A percentile compares a stretch with the other conserved stretches of the same genome.
Evolutionary conservation across 495 filamentous ascomycete species (phyloP).

Genomic region (Aspergillus diversus): DNA sequence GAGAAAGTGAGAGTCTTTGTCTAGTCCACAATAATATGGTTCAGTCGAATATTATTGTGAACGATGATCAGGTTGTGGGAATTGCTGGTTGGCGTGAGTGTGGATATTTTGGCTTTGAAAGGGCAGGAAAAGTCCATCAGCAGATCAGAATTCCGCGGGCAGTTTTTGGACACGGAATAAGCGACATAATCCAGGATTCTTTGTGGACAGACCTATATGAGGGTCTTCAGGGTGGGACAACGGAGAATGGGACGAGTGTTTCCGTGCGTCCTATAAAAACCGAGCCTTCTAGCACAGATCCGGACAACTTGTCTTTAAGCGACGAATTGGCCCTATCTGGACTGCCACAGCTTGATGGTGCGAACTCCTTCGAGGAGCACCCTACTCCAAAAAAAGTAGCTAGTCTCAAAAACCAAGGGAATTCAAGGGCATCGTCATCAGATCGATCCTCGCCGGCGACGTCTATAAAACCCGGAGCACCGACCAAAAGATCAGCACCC

Average conservation of each 20-base stretch:
- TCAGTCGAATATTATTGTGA: slow-evolving; percentile 45
- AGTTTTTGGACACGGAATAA: slow-evolving; percentile 14
- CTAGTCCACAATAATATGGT: slow-evolving; percentile 46
- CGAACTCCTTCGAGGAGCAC: slow-evolving; percentile 32
- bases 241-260: slow-evolving; percentile 19
- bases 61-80: slow-evolving; percentile 42
- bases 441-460: slow-evolving; percentile 42
- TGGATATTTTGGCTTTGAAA: slow-evolving; percentile 46
- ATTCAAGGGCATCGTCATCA: slow-evolving; percentile 37
- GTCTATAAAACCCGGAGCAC: slow-evolving; percentile 35
- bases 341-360: slow-evolving; percentile 35
- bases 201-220: slow-evolving; percentile 46
- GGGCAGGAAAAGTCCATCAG: slow-evolving; percentile 39
- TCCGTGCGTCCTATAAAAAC: slow-evolving; percentile 39
- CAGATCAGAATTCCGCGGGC: slow-evolving; percentile 33
- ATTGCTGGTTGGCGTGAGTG: slow-evolving; percentile 47
- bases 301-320: slow-evolving; percentile 38
- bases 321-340: slow-evolving; percentile 32
- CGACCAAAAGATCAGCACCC: slow-evolving; percentile 42
- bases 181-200: slow-evolving; percentile 14
- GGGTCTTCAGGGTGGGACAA: slow-evolving; percentile 20
- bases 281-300: slow-evolving; percentile 34
- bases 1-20: slow-evolving; percentile 30
- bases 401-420: slow-evolving; percentile 42
- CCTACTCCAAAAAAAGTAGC: slow-evolving; percentile 46